Base-by-base conservation (phyloP, 495 filamentous ascomycete species). In the Penicillium silybi region DNA sequence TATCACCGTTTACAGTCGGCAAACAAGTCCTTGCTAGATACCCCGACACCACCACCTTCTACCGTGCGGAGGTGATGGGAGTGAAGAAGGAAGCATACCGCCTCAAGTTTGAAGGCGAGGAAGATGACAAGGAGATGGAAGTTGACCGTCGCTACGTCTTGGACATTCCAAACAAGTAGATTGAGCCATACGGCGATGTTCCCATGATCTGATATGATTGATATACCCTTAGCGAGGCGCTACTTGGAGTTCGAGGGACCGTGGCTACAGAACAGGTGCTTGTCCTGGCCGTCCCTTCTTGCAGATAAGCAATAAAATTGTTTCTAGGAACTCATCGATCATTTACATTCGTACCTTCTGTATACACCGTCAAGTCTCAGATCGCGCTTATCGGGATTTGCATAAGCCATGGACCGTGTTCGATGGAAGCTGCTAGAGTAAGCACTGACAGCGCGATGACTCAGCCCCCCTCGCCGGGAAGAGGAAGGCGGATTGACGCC, bases 21-120 rank as follows among this genome's bases (percentile, higher is more conserved):
- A 91, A 88, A 62, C 83, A 83, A 19, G 90, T 95, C 25, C 71
- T 95, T 46, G 90, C 90, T 0, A 73, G 89, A 35, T 95, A 95
- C 62, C 90, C 90, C 0, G 86, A 90, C 50, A 99, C 95, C 9
- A 96, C 93, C 2, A 97, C 92, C 0, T 99, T 99, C 62, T 99
- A 99, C 67, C 85, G 89, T 61, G 93, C 95, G 10, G 92, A 97
- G 56, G 92, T 98, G 16, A 91, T 90, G 76, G 85, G 85, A 0
- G 58, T 66, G 9, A 84, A 86, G 57, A 84, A 84, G 54, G 80
- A 82, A 44, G 72, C 72, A 41, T 85, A 82, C 50, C 71, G 80
- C 39, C 73, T 95, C 53, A 83, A 88, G 53, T 95, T 95, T 52
- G 90, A 95, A 64, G 88, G 88, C 10, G 90, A 95, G 62, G 88